Base-by-base conservation (phyloP, 345 rosid species). In the Lagerstroemia speciosa region DNA sequence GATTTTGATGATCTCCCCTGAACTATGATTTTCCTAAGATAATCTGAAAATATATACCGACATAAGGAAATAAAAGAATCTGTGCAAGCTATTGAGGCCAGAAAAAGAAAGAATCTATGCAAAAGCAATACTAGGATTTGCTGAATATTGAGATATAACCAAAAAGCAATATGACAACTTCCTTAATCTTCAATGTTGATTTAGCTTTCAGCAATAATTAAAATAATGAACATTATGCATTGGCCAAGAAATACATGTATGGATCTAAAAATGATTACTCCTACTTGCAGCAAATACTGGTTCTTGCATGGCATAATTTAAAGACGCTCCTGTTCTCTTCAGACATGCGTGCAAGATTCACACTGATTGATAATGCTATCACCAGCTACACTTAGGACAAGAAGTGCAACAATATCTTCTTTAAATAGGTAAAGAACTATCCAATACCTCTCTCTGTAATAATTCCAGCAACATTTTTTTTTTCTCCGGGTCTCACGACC, bases 1-100 rank as follows among this genome's bases (percentile, higher is more conserved):
- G 97, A 89, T 79, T 89, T 94, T 71, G 99, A 94, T 75, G 99
- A 94, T 83, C 96, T 87, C 67, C 99, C 99, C 75, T 94, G 99
- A 46, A 94, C 89, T 57, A 94, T 94, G 77, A 94, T 94, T 86
- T 94, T 94, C 83, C 99, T 67, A 29, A 94, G 85, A 66, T 94
- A 94, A 82, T 94, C 99, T 94, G 78, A 64, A 73, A 78, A n/a
- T n/a, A 64, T 1, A 58, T 9, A 58, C 34, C 29, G 14, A 27
- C 29, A 55, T 55, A 55, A 55, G 1, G 30, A 14, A 37, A 16
- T 55, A 34, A 11, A 37, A 60, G 30, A 31, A 37, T 29, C 8
- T 45, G 36, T 17, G 46, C 19, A 41, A n/a, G n/a, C n/a, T n/a
- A n/a, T n/a, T n/a, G n/a, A n/a, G n/a, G n/a, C n/a, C n/a, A n/a